Percentiles rank a stretch among this genome's conserved stretches.
These are phyloP conservation scores for Articulospora tetracladia DNA, from an alignment of 495 filamentous ascomycete genomes.

Conservation along the genomic window DNA sequence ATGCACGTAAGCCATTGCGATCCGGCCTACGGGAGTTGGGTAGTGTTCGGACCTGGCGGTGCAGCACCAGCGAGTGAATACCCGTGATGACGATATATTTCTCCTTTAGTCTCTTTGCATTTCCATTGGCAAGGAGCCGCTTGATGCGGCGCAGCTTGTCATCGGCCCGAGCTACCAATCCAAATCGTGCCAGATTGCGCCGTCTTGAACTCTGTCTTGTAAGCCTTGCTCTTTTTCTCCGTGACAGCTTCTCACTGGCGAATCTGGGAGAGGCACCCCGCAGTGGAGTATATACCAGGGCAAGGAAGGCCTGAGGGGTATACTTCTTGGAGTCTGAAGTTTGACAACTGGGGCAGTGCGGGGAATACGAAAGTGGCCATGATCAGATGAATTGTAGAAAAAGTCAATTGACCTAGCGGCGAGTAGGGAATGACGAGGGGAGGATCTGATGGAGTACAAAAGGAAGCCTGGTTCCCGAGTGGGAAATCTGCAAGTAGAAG, in stretches of 20 bases:
- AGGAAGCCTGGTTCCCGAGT: background rate
- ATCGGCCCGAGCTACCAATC: background rate
- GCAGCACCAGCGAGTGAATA: too few species aligned
- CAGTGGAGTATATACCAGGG: background rate
- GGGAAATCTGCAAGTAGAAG: background rate
- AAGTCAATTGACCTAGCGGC: conserved; percentile 1
- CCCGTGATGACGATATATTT: background rate
- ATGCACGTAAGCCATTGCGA: too few species aligned
- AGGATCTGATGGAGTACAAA: background rate
- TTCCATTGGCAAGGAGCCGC: background rate
- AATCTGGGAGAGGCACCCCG: background rate
- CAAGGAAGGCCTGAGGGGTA: background rate
- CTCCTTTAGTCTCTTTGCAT: background rate
- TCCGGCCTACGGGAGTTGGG: too few species aligned
- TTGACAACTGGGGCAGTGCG: background rate
- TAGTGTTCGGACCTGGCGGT: too few species aligned
- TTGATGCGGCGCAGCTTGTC: background rate
- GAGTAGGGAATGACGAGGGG: background rate
- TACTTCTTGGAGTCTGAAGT: background rate
- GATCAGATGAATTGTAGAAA: background rate
- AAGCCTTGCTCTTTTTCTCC: too few species aligned
- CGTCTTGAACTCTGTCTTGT: background rate
- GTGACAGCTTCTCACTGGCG: background rate
- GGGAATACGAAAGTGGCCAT: background rate
- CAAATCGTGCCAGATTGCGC: background rate